These are phyloP conservation scores for Suillus weaverae DNA, from an alignment of 768 basidiomycete species.

Conservation along the genomic window DNA sequence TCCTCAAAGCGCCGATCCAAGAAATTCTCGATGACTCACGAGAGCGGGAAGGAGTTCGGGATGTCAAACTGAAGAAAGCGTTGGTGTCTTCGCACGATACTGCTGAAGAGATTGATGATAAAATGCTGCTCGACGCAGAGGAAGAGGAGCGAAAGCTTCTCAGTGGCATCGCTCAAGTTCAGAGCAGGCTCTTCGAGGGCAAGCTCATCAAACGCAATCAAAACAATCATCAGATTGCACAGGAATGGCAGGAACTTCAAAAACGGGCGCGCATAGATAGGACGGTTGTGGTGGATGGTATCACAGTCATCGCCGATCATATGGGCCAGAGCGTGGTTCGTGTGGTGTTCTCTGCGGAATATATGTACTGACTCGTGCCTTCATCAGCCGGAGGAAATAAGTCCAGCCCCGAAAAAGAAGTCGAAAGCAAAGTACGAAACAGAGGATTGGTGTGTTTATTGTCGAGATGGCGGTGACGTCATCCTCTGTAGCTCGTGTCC, in stretches of 20 bases:
- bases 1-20: slow-evolving; percentile 44
- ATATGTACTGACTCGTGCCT: not conserved
- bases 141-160: slow-evolving; percentile 54
- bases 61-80: slow-evolving; percentile 47
- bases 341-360: not conserved
- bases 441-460: slow-evolving; percentile 60
- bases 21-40: slow-evolving; percentile 49
- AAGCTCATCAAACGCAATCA: slow-evolving; percentile 36
- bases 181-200: slow-evolving; percentile 60
- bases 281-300: slow-evolving; percentile 39
- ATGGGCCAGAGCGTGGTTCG: slow-evolving; percentile 31
- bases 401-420: slow-evolving; percentile 31
- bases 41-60: slow-evolving; percentile 41
- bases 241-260: slow-evolving; percentile 47
- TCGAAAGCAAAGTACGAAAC: slow-evolving; percentile 41
- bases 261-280: slow-evolving; percentile 44
- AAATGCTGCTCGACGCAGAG: slow-evolving; percentile 43
- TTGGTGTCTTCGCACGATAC: slow-evolving; percentile 20
- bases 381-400: slow-evolving; percentile 15
- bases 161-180: slow-evolving; percentile 58
- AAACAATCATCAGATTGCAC: slow-evolving; percentile 43
- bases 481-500: slow-evolving; percentile 51
- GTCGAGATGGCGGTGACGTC: slow-evolving; percentile 59
- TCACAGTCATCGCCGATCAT: slow-evolving; percentile 32
- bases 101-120: slow-evolving; percentile 15